Base-by-base conservation (phyloP, 495 filamentous ascomycete species). In the Cercophora sp. region DNA sequence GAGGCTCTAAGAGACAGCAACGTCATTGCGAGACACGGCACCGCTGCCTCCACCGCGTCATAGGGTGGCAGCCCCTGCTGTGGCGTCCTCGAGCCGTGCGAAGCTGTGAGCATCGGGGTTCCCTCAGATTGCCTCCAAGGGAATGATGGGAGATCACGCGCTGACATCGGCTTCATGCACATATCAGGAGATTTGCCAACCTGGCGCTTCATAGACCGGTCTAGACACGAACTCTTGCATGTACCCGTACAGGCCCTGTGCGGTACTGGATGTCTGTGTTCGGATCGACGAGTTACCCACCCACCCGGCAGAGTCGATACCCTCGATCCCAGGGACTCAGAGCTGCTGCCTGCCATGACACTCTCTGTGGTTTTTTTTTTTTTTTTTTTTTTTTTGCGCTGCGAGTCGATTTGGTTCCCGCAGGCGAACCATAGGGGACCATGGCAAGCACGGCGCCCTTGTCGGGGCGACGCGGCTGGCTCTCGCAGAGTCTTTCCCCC, bases 181-280 rank as follows among this genome's bases (percentile, higher is more conserved):
- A 41, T 5, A 27, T 42, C 48, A 42, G 48, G 35, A 51, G 48
- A 51, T n/a, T 29, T 13, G 8, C 39, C 31, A 23, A 10, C 13
- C 8, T 11, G 25, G 36, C 35, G 48, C 36, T 16, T 26, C 19
- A n/a, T 41, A 22, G 48, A 51, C 32, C 36, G 48, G 48, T 51
- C 48, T 16, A 51, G 48, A 40, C 48, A 41, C 32, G 48, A 35
- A 23, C 15, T 1, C 16, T 19, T 50, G 48, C 26, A 42, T 40
- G 34, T n/a, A 9, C 22, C 22, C 6, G 40, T 26, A 16, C 16
- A 19, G 5, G 32, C 31, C 16, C 31, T 48, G 3, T 35, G 11
- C 46, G 35, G 29, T 32, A 34, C 32, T 35, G 22, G 18, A 11
- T 20, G 11, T 48, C 31, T 9, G 46, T 18, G 10, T 4, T 6